These are phyloP conservation scores for Coemansia sp. DNA, from an alignment of 192 early-diverging fungal species.

Conservation along the genomic window DNA sequence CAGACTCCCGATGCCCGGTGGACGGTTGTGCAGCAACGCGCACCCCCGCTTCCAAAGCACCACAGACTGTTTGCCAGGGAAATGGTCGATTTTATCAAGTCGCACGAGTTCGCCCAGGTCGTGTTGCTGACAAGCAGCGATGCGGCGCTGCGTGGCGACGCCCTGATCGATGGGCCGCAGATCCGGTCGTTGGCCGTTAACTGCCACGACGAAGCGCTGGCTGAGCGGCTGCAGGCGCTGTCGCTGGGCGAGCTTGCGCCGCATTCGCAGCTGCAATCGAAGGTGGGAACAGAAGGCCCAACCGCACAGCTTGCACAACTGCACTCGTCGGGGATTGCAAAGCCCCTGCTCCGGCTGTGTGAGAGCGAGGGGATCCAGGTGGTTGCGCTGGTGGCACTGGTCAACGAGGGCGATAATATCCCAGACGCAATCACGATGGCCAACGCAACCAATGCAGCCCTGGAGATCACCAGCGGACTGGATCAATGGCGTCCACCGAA, in stretches of 20 bases:
- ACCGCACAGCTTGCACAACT: conserved; percentile 50
- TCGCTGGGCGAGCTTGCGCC: conserved; percentile 17
- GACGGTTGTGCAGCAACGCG: conserved; percentile 73
- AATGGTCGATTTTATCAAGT: conserved; percentile 59
- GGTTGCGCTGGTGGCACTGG: conserved; percentile 61
- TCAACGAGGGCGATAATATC: conserved; percentile 74
- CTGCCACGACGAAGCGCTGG: conserved; percentile 39
- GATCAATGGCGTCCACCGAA: conserved; percentile 33
- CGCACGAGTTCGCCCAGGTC: conserved; percentile 57
- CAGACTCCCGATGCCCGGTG: conserved; percentile 63
- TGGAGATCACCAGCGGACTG: conserved; percentile 19
- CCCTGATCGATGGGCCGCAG: conserved; percentile 58
- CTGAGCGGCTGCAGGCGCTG: conserved; percentile 24
- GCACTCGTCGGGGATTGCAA: conserved; percentile 62
- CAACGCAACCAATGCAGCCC: conserved; percentile 46
- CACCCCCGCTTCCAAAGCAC: conserved; percentile 60
- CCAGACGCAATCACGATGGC: conserved; percentile 66
- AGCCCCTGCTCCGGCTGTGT: conserved; percentile 55
- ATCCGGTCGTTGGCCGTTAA: conserved; percentile 56
- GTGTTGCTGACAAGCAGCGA: conserved; percentile 68
- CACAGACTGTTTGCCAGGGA: conserved; percentile 55
- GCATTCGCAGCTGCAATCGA: not conserved
- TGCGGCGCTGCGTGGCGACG: conserved; percentile 63
- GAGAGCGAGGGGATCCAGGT: conserved; percentile 44
- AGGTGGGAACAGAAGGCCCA: not conserved